Base-by-base conservation (phyloP, 129 eudicot species). In the Flaveria linearis region DNA sequence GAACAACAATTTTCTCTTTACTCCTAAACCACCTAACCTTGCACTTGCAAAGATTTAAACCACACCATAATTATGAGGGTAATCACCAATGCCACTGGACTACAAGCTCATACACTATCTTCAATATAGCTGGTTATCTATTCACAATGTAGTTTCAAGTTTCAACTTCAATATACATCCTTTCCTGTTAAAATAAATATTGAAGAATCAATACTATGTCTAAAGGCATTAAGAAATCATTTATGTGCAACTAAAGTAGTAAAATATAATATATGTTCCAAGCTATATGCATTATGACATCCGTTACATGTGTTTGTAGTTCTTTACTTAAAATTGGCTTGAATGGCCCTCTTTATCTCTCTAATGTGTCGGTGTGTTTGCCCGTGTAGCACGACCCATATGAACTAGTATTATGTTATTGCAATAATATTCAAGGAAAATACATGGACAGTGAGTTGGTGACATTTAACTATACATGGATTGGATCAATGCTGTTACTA, bases 361-460 rank as follows among this genome's bases (percentile, higher is more conserved):
- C 47, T 43, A 30, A 30, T 30, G 9, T 43, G 2, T 43, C 47
- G 0, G 41, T 43, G 12, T 43, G 55, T 3, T 50, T 50, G 55
- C 60, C 22, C 23, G 9, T 52, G 22, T 16, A 16, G n/a, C 23
- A 52, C 6, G 10, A 2, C 23, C n/a, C 3, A 45, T 8, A 45
- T 45, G 13, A 45, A 45, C 14, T 45, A 45, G 50, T 45, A 9
- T 9, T 11, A 9, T 11, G 13, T 45, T 22, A 17, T 18, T 56
- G 42, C 57, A 69, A 12, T 20, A 1, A 46, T 50, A 25, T 50
- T 47, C 75, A 70, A 70, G 14, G 45, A 16, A 25, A 25, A 7
- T 46, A 49, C 15, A 25, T 22, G 43, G 74, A 70, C 15, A 14
- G 74, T 49, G 28, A 23, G 74, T 45, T 69, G 25, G 73, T 69